Conservation (phyloP, 31 red algal genomes). For the Bonnemaisonia californica region DNA sequence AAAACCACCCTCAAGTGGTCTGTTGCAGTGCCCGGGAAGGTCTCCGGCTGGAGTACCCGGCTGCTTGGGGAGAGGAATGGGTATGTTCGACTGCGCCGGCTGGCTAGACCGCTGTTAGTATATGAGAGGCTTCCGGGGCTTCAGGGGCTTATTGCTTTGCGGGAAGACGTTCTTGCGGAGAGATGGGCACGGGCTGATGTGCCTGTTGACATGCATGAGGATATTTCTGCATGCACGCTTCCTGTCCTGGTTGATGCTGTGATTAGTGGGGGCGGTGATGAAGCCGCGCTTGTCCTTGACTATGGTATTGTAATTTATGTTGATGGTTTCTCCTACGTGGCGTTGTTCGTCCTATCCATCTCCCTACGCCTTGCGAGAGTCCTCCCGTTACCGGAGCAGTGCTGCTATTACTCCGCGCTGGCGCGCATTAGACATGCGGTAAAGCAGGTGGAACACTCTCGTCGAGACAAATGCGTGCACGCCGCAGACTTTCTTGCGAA, state of each 20-base stretch:
- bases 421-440: background rate
- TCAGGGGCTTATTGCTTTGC: background rate
- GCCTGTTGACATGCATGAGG: background rate
- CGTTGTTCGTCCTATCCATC: background rate
- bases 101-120: background rate
- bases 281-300: background rate
- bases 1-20: background rate
- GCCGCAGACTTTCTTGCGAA: background rate
- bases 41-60: background rate
- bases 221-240: background rate
- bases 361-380: background rate
- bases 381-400: background rate
- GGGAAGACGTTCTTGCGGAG: background rate
- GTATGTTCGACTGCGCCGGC: background rate
- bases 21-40: background rate
- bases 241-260: background rate
- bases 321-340: background rate
- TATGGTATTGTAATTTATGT: background rate
- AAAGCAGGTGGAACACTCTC: background rate
- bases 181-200: no score
- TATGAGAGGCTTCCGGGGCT: no score
- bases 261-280: background rate
- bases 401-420: background rate
- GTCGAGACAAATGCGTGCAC: background rate
- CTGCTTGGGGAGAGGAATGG: background rate